Percentiles rank a stretch among this genome's conserved stretches.
Evolutionary conservation across 176 grass and related monocot genomes (phyloP).

Genomic region (Miscanthus lutarioriparius): DNA sequence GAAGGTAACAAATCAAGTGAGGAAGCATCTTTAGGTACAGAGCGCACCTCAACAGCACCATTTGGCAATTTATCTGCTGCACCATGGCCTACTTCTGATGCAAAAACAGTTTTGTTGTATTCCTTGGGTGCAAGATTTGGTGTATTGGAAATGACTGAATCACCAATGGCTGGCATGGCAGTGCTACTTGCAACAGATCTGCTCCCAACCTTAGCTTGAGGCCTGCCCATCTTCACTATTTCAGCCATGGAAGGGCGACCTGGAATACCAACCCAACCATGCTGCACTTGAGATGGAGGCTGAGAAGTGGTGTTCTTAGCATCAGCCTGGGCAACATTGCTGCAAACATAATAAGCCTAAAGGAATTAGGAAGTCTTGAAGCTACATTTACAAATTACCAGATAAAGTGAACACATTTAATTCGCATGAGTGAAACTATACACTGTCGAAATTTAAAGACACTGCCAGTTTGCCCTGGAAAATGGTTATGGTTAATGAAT

Average conservation of each 20-base stretch:
- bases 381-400: constrained; percentile 19
- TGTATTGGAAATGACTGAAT: constrained; percentile 34
- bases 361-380: constrained; percentile 7
- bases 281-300: constrained; percentile 47
- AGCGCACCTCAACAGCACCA: constrained; percentile 29
- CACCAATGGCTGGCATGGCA: constrained; percentile 30
- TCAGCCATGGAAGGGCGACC: constrained; percentile 78
- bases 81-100: constrained; percentile 37
- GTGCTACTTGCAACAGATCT: constrained; percentile 34
- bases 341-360: constrained; percentile 33
- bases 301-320: constrained; percentile 40
- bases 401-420: background rate
- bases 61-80: constrained; percentile 32
- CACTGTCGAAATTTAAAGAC: background rate
- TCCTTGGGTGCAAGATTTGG: constrained; percentile 37
- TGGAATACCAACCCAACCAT: constrained; percentile 57
- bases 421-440: constrained; percentile 7
- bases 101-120: constrained; percentile 29
- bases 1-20: constrained; percentile 36
- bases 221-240: constrained; percentile 72
- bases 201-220: constrained; percentile 46
- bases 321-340: constrained; percentile 39
- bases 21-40: constrained; percentile 41
- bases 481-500: constrained; percentile 16
- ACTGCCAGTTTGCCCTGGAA: background rate